These are phyloP conservation scores for Pseudonitzschia multiseries DNA, from an alignment of 108 stramenopile genomes.

Conservation along the genomic window DNA sequence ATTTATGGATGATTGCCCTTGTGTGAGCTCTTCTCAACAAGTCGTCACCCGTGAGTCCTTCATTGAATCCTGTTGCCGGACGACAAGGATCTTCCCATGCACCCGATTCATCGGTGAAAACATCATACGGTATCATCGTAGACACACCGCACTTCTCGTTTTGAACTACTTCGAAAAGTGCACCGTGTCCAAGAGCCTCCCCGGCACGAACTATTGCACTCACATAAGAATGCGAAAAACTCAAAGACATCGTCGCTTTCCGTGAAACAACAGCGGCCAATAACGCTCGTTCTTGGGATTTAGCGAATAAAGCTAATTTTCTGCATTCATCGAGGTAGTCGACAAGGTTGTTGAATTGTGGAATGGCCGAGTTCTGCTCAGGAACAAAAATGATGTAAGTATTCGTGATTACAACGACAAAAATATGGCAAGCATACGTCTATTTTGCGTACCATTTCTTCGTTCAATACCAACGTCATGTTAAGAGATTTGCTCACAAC, in stretches of 20 bases:
- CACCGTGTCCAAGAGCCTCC: constrained; percentile 77
- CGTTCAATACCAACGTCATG: constrained; percentile 45
- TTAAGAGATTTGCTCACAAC: constrained; percentile 56
- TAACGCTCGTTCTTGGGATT: constrained; percentile 73
- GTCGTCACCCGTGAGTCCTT: constrained; percentile 60
- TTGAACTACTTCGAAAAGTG: constrained; percentile 77
- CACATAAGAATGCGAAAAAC: constrained; percentile 81
- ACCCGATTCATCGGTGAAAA: constrained; percentile 68
- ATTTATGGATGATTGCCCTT: constrained; percentile 76
- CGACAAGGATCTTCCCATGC: constrained; percentile 89
- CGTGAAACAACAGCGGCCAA: constrained; percentile 65
- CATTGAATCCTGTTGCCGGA: constrained; percentile 50
- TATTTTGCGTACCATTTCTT: constrained; percentile 29
- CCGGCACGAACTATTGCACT: constrained; percentile 83
- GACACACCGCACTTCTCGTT: constrained; percentile 68
- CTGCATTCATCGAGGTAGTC: constrained; percentile 68
- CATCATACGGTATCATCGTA: constrained; percentile 82
- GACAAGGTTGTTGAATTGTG: constrained; percentile 50
- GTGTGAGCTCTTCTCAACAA: constrained; percentile 76
- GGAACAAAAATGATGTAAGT: constrained; percentile 4
- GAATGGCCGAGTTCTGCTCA: constrained; percentile 41
- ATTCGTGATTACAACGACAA: neutral
- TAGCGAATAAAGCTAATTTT: constrained; percentile 60
- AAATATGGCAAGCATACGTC: neutral
- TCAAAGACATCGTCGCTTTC: constrained; percentile 69